Percentiles rank a stretch among this genome's conserved stretches.
Conservation (phyloP, 1,284 basidiomycete species). For the Pseudozyma sp. region DNA sequence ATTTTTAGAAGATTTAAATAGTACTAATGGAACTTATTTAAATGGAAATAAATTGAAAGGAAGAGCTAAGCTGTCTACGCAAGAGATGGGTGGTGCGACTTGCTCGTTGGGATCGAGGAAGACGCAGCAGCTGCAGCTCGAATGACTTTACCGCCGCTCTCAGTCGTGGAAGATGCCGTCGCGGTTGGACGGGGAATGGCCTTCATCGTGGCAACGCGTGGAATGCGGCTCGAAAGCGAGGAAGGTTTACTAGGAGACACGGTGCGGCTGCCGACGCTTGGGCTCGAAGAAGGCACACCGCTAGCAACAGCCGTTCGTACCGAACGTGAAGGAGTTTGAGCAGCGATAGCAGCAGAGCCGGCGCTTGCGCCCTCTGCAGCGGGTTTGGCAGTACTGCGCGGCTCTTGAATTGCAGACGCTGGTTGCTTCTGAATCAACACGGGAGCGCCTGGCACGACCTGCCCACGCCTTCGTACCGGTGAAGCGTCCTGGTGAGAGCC, state of each 20-base stretch:
- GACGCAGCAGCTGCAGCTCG: conserved; percentile 32
- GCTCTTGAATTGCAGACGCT: conserved; percentile 2
- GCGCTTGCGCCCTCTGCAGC: background rate
- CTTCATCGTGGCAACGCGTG: conserved; percentile 48
- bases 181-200: conserved; percentile 15
- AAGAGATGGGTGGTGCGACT: conserved; percentile 54
- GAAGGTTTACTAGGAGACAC: conserved; percentile 35
- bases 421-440: conserved; percentile 10
- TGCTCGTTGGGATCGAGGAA: conserved; percentile 46
- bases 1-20: too few relatives aligned
- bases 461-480: conserved; percentile 28
- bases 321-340: conserved; percentile 30
- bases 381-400: conserved; percentile 4
- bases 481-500: conserved; percentile 1
- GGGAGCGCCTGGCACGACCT: conserved; percentile 2
- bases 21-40: too few relatives aligned
- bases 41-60: too few relatives aligned
- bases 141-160: conserved; percentile 26
- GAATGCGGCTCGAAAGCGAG: conserved; percentile 53
- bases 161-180: conserved; percentile 11
- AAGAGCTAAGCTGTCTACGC: too few relatives aligned
- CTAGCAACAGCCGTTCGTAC: conserved; percentile 9
- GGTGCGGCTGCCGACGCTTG: conserved; percentile 27
- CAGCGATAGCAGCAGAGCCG: background rate
- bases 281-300: conserved; percentile 22